Base-by-base conservation (phyloP, 2,329 filamentous ascomycete species). In the Sarocladiaceae sp. region DNA sequence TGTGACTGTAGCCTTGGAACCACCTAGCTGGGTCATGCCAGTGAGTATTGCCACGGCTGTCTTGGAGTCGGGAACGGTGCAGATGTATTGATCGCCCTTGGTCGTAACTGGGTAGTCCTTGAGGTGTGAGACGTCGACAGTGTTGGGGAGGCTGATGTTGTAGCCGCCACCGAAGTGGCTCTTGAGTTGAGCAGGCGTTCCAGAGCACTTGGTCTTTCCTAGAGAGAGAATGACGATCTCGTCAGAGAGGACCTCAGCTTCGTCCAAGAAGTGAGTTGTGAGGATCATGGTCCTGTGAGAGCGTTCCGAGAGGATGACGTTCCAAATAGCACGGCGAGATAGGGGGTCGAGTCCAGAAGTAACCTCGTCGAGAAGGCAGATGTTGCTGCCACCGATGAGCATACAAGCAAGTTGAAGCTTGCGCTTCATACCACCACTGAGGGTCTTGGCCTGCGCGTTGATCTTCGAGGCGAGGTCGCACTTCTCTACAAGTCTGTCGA, bases 351-450 rank as follows among this genome's bases (percentile, higher is more conserved):
- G 67, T 6, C 84, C 84, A 29, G 80, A 83, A 1, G 81, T 84
- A n/a, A 86, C 83, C 60, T 88, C 85, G 58, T 88, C 85, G 22
- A 88, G 76, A 55, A 83, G 80, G 60, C 84, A 88, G 2, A 88
- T 74, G n/a, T 75, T 76, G 13, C 79, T 82, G 10, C 82, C 82
- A 39, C 84, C 85, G 1, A 82, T 84, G 58, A 88, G 83, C 83
- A 87, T 87, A 73, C 86, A 85, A 0, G 83, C 83, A 6, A 88
- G 70, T 63, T 88, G 84, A 3, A 87, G 72, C 61, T 87, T 88
- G 26, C 85, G 72, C 68, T 87, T 87, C 63, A 88, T 84, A 2
- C 85, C 85, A 22, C 85, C 85, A 40, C 82, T 86, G 11, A 88
- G 69, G 1, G 80, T 83, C 54, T 72, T 73, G 0, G 82, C 75